Percentiles rank a stretch among this genome's conserved stretches.
Evolutionary conservation across 345 rosid species (phyloP).

Genomic region (Euphorbia pulcherrima): DNA sequence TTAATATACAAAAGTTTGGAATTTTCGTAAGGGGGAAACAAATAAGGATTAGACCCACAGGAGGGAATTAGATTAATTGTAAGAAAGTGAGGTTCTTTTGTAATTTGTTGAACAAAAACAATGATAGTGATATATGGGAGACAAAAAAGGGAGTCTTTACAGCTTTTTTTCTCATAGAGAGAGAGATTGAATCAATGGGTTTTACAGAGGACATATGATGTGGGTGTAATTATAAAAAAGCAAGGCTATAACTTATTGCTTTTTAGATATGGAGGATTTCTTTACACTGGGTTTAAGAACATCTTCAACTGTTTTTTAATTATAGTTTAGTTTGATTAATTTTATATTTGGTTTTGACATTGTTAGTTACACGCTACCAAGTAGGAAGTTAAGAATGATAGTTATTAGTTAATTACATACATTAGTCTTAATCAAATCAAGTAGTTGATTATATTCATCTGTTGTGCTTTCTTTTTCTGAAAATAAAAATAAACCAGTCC

Average conservation of each 20-base stretch:
- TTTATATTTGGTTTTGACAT: conserved; percentile 1
- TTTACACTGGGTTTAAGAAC: not conserved
- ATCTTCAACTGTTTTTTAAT: not conserved
- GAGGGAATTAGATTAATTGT: conserved; percentile 5
- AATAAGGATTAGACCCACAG: conserved; percentile 1
- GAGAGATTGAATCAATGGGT: not conserved
- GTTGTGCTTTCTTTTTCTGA: not conserved
- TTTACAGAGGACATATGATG: conserved; percentile 5
- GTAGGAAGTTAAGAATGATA: conserved; percentile 14
- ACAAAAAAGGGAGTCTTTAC: conserved; percentile 9
- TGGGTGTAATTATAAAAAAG: conserved; percentile 6
- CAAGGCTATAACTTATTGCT: not conserved
- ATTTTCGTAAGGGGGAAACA: conserved; percentile 25
- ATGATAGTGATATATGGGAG: conserved; percentile 39
- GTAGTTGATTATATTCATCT: not conserved
- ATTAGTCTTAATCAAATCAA: conserved; percentile 7
- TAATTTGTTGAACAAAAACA: conserved; percentile 19
- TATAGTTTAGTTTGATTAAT: conserved; percentile 3
- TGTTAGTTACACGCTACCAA: conserved; percentile 15
- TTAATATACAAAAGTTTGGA: conserved; percentile 11
- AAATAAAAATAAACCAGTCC: too few relatives aligned
- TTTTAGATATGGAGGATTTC: conserved; percentile 1
- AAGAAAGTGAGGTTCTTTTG: conserved; percentile 26
- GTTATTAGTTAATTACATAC: not conserved
- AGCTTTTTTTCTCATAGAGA: conserved; percentile 2